Percentiles rank a stretch among this genome's conserved stretches.
These are phyloP conservation scores for Auriculariales sp. DNA, from an alignment of 768 basidiomycete species.

Conservation along the genomic window DNA sequence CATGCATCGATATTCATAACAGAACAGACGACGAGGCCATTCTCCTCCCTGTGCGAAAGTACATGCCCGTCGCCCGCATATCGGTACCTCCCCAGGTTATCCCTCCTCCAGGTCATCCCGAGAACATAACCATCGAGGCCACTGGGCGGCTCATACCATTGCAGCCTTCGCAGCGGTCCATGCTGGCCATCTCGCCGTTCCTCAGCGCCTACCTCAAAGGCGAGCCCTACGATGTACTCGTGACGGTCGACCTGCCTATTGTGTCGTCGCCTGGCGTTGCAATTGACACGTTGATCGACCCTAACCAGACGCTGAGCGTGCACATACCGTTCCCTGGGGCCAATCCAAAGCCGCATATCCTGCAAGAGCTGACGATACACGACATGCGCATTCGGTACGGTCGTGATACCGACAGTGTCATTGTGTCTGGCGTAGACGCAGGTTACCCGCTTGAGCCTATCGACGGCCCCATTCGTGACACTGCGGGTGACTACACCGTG, in stretches of 20 bases:
- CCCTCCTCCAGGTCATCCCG: slow-evolving; percentile 33
- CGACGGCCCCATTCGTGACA: slow-evolving; percentile 10
- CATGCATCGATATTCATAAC: no score
- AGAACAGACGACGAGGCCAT: no score
- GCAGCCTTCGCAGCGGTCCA: slow-evolving; percentile 27
- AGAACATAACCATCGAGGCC: slow-evolving; percentile 48
- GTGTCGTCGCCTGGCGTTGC: slow-evolving; percentile 29
- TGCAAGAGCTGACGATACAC: slow-evolving; percentile 57
- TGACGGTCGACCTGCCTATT: slow-evolving; percentile 30
- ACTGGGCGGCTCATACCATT: slow-evolving; percentile 34
- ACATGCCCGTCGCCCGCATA: slow-evolving; percentile 31
- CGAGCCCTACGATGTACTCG: slow-evolving; percentile 8
- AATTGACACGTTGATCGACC: slow-evolving; percentile 20
- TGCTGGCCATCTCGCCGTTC: slow-evolving; percentile 36
- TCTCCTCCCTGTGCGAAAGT: slow-evolving; percentile 1
- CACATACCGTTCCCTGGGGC: slow-evolving; percentile 51
- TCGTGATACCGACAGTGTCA: not conserved
- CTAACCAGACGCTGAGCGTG: slow-evolving; percentile 23
- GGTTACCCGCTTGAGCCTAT: not conserved
- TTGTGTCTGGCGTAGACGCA: no score
- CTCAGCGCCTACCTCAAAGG: slow-evolving; percentile 51
- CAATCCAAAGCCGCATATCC: slow-evolving; percentile 43
- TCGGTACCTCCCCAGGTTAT: slow-evolving; percentile 40
- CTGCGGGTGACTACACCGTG: slow-evolving; percentile 18
- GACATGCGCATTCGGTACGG: slow-evolving; percentile 57